Base-by-base conservation (phyloP, 495 filamentous ascomycete species). In the Apiosordaria backusii region DNA sequence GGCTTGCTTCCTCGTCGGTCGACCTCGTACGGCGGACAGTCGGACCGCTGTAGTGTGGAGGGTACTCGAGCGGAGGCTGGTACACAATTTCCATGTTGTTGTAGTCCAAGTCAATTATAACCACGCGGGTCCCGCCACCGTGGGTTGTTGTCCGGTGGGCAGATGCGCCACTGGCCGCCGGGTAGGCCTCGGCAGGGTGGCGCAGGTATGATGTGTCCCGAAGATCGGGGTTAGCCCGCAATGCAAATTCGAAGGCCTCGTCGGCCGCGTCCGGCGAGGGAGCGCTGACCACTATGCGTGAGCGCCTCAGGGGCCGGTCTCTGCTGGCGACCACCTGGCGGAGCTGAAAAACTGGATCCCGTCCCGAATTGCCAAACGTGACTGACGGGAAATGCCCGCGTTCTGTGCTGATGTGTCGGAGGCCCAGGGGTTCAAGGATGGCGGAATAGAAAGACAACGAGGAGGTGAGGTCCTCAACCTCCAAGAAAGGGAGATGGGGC, bases 391-490 rank as follows among this genome's bases (percentile, higher is more conserved):
- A 74, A 57, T 74, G 72, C 15, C 76, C 74, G 65, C 76, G 69
- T 19, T 77, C 76, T 13, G 74, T 72, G 7, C 73, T 77, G 21
- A 93, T 83, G 74, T 86, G 96, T 60, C 83, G 83, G 64, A 95
- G 87, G 22, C 90, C 90, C 21, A 96, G 80, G 0, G 92, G 90
- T 66, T 90, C 87, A 57, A 89, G 80, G 69, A 92, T 84, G 66
- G 88, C 84, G 4, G 93, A 84, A 76, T 90, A 96, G 80, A 93
- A 94, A 1, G 90, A 93, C 54, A 86, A 88, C 7, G 91, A 89
- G 21, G 87, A 87, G 7, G 91, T 87, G 50, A 95, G 88, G 73
- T 93, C 86, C 57, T 86, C 88, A 71, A 94, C 92, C 70, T 84
- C 78, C 57, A 84, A 62, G 60, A 78, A 75, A 62, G 83, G 83